Evolutionary conservation across 2,329 filamentous ascomycete genomes (phyloP).

Genomic region (Diaporthe australafricana): DNA sequence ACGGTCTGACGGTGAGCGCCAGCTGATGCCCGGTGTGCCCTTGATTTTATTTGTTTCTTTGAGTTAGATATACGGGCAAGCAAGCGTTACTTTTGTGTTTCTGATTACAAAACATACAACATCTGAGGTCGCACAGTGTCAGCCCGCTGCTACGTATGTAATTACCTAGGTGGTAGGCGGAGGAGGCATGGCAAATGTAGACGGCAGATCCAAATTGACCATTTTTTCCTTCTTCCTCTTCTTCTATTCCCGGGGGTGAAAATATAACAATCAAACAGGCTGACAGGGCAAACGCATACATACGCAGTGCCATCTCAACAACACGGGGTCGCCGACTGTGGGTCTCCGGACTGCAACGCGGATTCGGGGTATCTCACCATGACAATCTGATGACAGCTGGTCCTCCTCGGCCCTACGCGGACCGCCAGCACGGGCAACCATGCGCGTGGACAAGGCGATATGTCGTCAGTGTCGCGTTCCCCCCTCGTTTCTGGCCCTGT

Average conservation of each 20-base stretch:
- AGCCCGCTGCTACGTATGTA: neutral
- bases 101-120: neutral
- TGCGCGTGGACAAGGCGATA: neutral
- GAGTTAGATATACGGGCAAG: neutral
- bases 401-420: constrained; percentile 10
- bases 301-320: neutral
- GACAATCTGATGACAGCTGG: constrained; percentile 20
- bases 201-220: neutral
- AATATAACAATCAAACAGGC: neutral
- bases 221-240: neutral
- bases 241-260: too few relatives aligned
- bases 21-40: neutral
- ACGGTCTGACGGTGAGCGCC: too few relatives aligned
- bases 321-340: constrained; percentile 20
- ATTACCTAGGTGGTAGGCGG: neutral
- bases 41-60: neutral
- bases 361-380: constrained; percentile 23
- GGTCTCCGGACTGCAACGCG: constrained; percentile 10
- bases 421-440: neutral
- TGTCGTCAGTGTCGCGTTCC: constrained; percentile 13
- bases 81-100: neutral
- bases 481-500: constrained; percentile 9
- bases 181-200: neutral
- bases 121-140: neutral
- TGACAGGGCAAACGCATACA: neutral